phyloP scores from a whole-genome alignment of 2,329 filamentous ascomycete genomes.

The Xylaria hypoxylon region DNA sequence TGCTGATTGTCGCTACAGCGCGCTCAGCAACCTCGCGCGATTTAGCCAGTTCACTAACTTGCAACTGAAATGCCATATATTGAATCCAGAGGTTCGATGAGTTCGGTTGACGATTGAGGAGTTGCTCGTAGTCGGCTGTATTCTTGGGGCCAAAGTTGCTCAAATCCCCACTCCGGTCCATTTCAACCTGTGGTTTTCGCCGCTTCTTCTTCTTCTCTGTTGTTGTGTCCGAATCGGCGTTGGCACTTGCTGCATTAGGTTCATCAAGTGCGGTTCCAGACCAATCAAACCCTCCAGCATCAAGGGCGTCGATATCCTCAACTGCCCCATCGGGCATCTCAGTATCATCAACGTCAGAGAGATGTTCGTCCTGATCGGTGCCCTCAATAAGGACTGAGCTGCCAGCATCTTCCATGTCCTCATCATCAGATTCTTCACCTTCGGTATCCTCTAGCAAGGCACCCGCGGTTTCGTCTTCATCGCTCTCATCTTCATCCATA shows the following conservation, averaged over 20 bases:
- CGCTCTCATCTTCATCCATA: constrained; percentile 59
- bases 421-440: constrained; percentile 57
- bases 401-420: constrained; percentile 59
- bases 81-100: constrained; percentile 94
- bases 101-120: constrained; percentile 91
- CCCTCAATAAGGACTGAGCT: constrained; percentile 60
- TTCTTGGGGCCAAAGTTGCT: constrained; percentile 90
- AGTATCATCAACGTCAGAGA: constrained; percentile 57
- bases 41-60: constrained; percentile 88
- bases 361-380: constrained; percentile 56
- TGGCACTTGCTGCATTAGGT: constrained; percentile 62
- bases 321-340: constrained; percentile 56
- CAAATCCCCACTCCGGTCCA: constrained; percentile 92
- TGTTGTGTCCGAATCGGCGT: constrained; percentile 56
- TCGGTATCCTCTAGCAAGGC: constrained; percentile 54
- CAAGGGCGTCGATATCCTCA: constrained; percentile 66
- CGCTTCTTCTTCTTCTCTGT: constrained; percentile 74
- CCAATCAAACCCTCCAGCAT: constrained; percentile 88
- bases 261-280: constrained; percentile 75
- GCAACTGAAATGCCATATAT: constrained; percentile 99
- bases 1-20: constrained; percentile 89
- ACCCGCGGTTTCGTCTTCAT: constrained; percentile 60
- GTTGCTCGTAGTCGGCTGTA: constrained; percentile 90
- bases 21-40: constrained; percentile 91
- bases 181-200: constrained; percentile 79